Percentiles rank a stretch among this genome's conserved stretches.
phyloP scores from a whole-genome alignment of 1,139 yeast genomes.

The Yamadazyma membranifaciens region DNA sequence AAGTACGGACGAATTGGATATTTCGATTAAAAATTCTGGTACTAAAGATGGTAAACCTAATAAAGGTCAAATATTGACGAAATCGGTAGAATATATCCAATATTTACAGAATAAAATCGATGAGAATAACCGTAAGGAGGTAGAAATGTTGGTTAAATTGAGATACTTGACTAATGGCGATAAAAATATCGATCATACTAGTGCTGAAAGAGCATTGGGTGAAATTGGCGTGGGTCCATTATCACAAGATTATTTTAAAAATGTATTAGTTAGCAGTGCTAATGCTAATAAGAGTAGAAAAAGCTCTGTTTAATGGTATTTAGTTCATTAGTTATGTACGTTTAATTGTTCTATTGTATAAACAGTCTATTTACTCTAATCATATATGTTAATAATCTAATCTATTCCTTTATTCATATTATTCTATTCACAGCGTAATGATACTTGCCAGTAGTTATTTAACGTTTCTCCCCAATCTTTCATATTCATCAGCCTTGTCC shows the following conservation, averaged over 20 bases:
- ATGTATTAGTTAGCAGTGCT: conserved; percentile 34
- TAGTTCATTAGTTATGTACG: background rate
- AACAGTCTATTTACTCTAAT: conserved; percentile 10
- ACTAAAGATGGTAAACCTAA: conserved; percentile 90
- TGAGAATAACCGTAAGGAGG: conserved; percentile 72
- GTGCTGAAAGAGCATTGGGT: conserved; percentile 78
- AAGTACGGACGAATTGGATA: conserved; percentile 22
- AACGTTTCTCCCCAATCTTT: conserved; percentile 33
- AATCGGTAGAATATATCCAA: conserved; percentile 81
- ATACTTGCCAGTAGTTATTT: no score
- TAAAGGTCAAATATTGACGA: conserved; percentile 84
- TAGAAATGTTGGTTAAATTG: conserved; percentile 64
- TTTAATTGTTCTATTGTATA: background rate
- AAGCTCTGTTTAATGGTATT: conserved; percentile 10
- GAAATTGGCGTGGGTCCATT: conserved; percentile 81
- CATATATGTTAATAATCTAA: background rate
- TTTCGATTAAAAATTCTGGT: conserved; percentile 53
- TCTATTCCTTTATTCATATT: no score
- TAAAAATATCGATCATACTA: conserved; percentile 52
- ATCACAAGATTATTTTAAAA: conserved; percentile 48
- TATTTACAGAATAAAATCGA: conserved; percentile 75
- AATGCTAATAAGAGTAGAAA: conserved; percentile 24
- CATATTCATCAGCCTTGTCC: conserved; percentile 61
- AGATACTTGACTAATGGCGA: conserved; percentile 44
- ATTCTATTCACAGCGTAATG: no score